Base-by-base conservation (phyloP, 805 yeast genomes). In the Saccharomycopsis sp. region DNA sequence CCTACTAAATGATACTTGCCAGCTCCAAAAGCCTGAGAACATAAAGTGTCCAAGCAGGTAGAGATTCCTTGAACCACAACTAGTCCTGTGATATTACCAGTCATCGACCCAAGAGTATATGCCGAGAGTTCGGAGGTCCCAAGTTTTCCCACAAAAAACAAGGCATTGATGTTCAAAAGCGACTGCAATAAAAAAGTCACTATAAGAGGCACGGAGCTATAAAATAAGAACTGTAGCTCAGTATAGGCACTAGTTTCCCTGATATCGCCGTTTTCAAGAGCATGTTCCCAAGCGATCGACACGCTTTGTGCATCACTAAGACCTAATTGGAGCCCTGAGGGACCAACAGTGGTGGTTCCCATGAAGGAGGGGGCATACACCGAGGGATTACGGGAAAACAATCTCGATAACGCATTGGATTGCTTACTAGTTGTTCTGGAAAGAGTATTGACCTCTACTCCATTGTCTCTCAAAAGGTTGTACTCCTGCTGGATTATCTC, bases 21-120 rank as follows among this genome's bases (percentile, higher is more conserved):
- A 29, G 89, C 80, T 20, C 94, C 93, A 66, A 75, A 86, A 0
- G 92, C 86, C 69, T 87, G 93, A 1, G 92, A 87, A 68, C 92
- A 82, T 41, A 87, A 75, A 0, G 93, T 87, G 66, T 87, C 93
- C 56, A 87, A 75, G 58, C 90, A 83, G 0, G 94, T 86, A n/a
- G 90, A 83, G 1, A 86, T 78, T 12, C 93, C 94, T 64, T 86
- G 87, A 63, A 87, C 84, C 9, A 86, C 78, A 42, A 90, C 87
- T 29, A 29, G 12, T 1, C 89, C 92, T 2, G 87, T 78, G 56
- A 87, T 86, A 67, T 86, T 87, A 5, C 89, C 87, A 2, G 91
- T 85, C 90, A 87, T 86, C 20, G 87, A 79, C 17, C 88, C 86
- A 54, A 87, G 72, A 15, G 90, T 82, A 3, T 86, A 87, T 35